phyloP scores from a whole-genome alignment of 139 green algal genomes.

The Coelastrella sp. region DNA sequence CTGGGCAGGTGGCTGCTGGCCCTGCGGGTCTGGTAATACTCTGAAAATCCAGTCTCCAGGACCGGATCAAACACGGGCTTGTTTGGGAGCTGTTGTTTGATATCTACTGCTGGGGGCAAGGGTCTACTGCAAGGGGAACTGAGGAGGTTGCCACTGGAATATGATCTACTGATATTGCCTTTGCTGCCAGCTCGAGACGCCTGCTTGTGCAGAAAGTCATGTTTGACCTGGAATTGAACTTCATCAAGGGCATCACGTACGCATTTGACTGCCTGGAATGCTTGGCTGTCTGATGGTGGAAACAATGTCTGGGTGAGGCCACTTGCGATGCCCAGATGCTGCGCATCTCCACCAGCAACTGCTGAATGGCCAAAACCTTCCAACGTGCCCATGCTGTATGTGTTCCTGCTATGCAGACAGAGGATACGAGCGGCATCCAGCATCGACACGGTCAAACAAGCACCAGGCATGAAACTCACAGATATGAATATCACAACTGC shows the following conservation, averaged over 20 bases:
- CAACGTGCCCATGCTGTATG: not conserved
- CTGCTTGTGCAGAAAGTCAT: not conserved
- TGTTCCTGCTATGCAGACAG: too few species aligned
- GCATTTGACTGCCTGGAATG: not conserved
- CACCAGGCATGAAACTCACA: too few species aligned
- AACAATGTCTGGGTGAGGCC: not conserved
- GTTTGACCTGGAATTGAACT: not conserved
- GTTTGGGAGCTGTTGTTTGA: not conserved
- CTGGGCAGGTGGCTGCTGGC: not conserved
- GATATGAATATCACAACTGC: too few species aligned
- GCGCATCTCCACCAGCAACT: not conserved
- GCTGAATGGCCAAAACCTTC: not conserved
- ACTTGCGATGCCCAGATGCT: not conserved
- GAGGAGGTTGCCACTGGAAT: not conserved
- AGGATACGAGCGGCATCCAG: too few species aligned
- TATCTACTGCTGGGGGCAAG: not conserved
- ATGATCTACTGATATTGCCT: not conserved
- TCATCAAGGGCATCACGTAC: not conserved
- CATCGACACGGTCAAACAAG: too few species aligned
- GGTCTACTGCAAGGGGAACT: not conserved
- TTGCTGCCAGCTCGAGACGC: not conserved
- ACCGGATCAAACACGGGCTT: not conserved
- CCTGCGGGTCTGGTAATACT: slow-evolving; percentile 17
- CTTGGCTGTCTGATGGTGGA: not conserved
- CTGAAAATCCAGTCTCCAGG: not conserved